These are phyloP conservation scores for Beauveria asiatica DNA, from an alignment of 2,329 filamentous ascomycete species.

Conservation along the genomic window DNA sequence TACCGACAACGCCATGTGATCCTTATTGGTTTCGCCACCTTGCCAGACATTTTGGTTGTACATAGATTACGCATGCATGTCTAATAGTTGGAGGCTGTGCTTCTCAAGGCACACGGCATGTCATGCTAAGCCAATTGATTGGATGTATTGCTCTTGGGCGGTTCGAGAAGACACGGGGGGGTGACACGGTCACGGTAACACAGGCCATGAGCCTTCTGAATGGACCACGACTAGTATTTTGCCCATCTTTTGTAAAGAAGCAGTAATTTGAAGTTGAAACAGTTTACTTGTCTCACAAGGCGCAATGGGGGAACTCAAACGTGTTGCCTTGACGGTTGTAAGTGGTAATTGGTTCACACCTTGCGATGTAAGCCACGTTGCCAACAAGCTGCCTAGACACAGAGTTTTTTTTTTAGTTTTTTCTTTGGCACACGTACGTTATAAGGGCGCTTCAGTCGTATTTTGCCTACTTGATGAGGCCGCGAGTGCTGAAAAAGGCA, in stretches of 20 bases:
- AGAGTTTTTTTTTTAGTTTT: too few species aligned
- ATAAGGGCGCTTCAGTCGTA: too few species aligned
- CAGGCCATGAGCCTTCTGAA: background rate
- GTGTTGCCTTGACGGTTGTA: background rate
- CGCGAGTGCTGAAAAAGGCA: too few species aligned
- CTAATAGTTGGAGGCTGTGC: background rate
- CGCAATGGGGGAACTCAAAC: background rate
- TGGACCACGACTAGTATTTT: background rate
- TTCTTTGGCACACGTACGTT: background rate
- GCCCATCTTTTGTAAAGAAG: too few species aligned
- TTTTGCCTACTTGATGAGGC: too few species aligned
- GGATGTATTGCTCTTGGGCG: background rate
- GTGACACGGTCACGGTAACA: background rate
- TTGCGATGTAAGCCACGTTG: background rate
- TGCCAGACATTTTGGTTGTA: background rate
- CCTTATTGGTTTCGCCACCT: too few species aligned
- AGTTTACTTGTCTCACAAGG: background rate
- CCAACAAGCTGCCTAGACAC: background rate
- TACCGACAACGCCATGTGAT: too few species aligned
- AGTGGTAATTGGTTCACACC: background rate
- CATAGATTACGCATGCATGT: background rate
- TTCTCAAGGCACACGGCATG: background rate
- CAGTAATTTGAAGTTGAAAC: background rate
- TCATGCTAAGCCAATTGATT: background rate
- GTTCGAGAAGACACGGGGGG: background rate